Base-by-base conservation (phyloP, 2,329 filamentous ascomycete species). In the Drechslerella coelobrocha region DNA sequence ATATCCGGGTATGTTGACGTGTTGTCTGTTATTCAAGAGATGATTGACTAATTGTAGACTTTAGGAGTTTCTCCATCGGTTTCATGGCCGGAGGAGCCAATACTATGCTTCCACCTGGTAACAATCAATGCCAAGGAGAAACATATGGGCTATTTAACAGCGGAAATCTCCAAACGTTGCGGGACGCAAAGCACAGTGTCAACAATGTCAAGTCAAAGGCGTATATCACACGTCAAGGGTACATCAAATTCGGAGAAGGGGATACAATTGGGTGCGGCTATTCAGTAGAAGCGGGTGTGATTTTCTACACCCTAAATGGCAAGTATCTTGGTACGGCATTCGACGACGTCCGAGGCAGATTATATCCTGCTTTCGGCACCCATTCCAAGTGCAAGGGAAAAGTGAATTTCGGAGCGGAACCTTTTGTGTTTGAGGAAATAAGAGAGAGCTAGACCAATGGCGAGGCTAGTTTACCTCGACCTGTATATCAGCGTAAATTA, bases 391-490 rank as follows among this genome's bases (percentile, higher is more conserved):
- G 51, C n/a, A 71, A 71, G 34, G 66, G 52, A 5, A 62, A 23
- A 26, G 52, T 63, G 2, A 71, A 71, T 21, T 71, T 71, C 12
- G 66, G 66, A 7, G 59, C 53, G 2, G 27, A 45, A 10, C 66
- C 66, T 7, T 71, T 59, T 39, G n/a, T 59, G 19, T 71, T 71
- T 55, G 59, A 71, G 37, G 66, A 71, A 17, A 54, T 71, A 45
- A 62, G n/a, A 3, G 37, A 71, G 31, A 47, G 56, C 23, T 54
- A 47, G 24, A 43, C 8, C 1, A 45, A n/a, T n/a, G n/a, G n/a
- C n/a, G n/a, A n/a, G n/a, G n/a, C n/a, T n/a, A n/a, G n/a, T n/a
- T n/a, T n/a, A n/a, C n/a, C n/a, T n/a, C n/a, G 19, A 27, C 37
- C 54, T 12, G n/a, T 29, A 43, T 53, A 21, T n/a, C n/a, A n/a